Base-by-base conservation (phyloP, 169 alveolate genomes). In the Perkinsus marinus region DNA sequence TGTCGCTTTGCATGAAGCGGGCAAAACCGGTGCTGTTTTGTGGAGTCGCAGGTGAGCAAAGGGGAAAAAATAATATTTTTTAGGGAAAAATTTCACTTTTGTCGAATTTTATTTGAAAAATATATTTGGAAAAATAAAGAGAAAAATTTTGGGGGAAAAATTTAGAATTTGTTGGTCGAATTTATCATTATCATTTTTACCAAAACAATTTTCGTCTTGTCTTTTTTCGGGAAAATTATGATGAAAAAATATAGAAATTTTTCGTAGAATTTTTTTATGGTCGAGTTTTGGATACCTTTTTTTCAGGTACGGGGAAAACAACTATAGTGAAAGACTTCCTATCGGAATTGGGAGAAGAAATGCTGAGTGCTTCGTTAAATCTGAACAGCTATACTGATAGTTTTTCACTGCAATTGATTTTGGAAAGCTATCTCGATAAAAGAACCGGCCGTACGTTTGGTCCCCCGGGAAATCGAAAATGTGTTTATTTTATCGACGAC, bases 401-500 rank as follows among this genome's bases (percentile, higher is more conserved):
- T 39, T 94, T 94, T 36, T 97, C 97, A 0, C 93, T 98, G 46
- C 97, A 97, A 92, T 95, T 91, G 91, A 96, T 96, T 90, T 95
- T 97, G 93, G 98, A 97, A 93, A 92, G 93, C 90, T 92, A 93
- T 91, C 92, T 94, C 93, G 96, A 94, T 92, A 97, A 92, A 96
- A 96, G 98, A 92, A 96, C 98, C 39, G 98, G 99, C 46, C 96
- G 96, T 91, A 96, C 97, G 89, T 97, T 94, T 94, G 99, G 99
- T 39, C 98, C 99, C 68, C 98, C 98, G 89, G 97, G 97, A 92
- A 96, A 96, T 93, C 97, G 97, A 91, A 95, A 94, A 89, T 94
- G 97, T 79, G 97, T 98, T 92, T 98, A 95, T 94, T 97, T 98
- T 96, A 95, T 98, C 92, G 99, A 98, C 94, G 99, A 98, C 93